Percentiles rank a stretch among this genome's conserved stretches.
Evolutionary conservation across 2,329 filamentous ascomycete species (phyloP).

Genomic region (Aspergillus floridensis): DNA sequence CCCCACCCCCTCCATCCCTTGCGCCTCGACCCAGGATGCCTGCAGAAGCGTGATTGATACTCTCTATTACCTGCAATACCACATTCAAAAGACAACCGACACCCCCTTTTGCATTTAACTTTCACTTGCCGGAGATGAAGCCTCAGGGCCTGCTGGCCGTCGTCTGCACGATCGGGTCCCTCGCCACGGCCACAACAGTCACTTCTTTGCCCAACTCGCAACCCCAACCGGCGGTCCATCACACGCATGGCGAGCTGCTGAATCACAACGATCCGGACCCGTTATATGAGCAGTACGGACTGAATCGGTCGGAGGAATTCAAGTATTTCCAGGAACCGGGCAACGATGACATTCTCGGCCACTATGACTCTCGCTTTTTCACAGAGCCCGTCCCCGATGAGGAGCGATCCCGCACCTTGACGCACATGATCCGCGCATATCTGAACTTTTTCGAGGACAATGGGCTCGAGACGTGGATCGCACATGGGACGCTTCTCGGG

Average conservation of each 20-base stretch:
- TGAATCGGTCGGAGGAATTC: conserved; percentile 34
- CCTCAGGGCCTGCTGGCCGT: conserved; percentile 18
- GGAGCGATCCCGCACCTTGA: conserved; percentile 63
- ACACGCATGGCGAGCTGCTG: conserved; percentile 13
- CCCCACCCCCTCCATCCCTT: background rate
- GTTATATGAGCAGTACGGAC: conserved; percentile 26
- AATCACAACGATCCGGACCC: conserved; percentile 12
- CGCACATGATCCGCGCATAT: conserved; percentile 71
- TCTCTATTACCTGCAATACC: background rate
- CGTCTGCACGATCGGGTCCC: conserved; percentile 20
- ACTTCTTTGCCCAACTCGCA: conserved; percentile 3
- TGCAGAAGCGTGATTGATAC: conserved; percentile 13
- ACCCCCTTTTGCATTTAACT: background rate
- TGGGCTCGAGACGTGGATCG: conserved; percentile 78
- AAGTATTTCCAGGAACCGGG: conserved; percentile 70
- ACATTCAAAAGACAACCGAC: background rate
- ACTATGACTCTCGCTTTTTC: conserved; percentile 75
- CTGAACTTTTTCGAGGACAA: conserved; percentile 63
- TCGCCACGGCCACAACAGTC: conserved; percentile 7
- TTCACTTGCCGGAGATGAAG: conserved; percentile 20
- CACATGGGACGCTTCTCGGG: conserved; percentile 77
- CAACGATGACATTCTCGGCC: conserved; percentile 58
- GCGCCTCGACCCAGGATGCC: conserved; percentile 16
- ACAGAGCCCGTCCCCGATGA: conserved; percentile 61
- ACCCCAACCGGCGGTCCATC: conserved; percentile 11